phyloP scores from a whole-genome alignment of 768 basidiomycete genomes.

The Kondoa subrosea region DNA sequence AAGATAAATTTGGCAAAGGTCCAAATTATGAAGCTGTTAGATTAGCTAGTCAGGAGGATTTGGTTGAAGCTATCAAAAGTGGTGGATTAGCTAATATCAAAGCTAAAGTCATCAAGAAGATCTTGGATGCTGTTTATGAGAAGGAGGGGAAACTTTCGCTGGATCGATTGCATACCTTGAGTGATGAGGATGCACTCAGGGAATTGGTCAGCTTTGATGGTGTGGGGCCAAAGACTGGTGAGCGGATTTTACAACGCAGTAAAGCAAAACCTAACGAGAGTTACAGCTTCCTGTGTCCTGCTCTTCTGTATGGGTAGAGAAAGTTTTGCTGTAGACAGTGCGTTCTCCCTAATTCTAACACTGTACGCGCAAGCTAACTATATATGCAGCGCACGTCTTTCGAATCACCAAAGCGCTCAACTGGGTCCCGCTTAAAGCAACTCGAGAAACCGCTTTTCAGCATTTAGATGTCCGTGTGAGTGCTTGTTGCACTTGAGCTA shows the following conservation, averaged over 20 bases:
- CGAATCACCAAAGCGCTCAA: conserved; percentile 24
- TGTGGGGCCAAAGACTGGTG: conserved; percentile 24
- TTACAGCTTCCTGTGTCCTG: conserved; percentile 22
- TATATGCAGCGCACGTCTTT: conserved; percentile 22
- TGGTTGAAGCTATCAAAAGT: conserved; percentile 21
- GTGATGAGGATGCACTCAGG: conserved; percentile 24
- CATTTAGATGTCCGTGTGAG: conserved; percentile 11
- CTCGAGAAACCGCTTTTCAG: conserved; percentile 17
- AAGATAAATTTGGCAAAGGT: conserved; percentile 20
- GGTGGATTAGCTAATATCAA: conserved; percentile 28
- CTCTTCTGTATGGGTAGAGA: conserved; percentile 26
- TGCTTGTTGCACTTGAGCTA: conserved; percentile 9
- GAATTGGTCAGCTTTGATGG: conserved; percentile 23
- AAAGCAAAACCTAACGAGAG: conserved; percentile 6
- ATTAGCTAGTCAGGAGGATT: conserved; percentile 12
- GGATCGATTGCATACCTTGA: conserved; percentile 20
- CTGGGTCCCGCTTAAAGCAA: conserved; percentile 23
- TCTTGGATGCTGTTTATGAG: conserved; percentile 13
- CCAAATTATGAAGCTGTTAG: conserved; percentile 22
- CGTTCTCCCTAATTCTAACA: not conserved
- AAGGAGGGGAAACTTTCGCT: conserved; percentile 16
- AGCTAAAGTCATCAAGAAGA: conserved; percentile 22
- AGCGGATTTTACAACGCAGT: not conserved
- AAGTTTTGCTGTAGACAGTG: conserved; percentile 28
- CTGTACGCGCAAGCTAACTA: too few species aligned